phyloP scores from a whole-genome alignment of 2,329 filamentous ascomycete species.

The Xylaria sp. region DNA sequence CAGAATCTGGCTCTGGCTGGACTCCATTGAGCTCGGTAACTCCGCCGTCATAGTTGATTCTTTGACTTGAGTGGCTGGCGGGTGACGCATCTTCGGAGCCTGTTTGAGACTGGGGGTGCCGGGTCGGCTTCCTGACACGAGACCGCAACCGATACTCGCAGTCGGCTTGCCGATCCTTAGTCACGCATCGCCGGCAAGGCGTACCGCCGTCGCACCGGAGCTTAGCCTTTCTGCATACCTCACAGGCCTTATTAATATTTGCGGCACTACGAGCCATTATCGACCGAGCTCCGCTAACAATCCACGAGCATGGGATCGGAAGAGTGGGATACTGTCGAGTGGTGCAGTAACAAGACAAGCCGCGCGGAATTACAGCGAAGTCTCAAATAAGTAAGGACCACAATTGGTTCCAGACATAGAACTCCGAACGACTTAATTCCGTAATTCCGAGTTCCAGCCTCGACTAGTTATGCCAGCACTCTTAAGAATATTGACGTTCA shows the following conservation, averaged over 20 bases:
- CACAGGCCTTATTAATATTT: constrained; percentile 28
- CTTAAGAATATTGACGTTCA: background rate
- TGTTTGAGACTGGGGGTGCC: constrained; percentile 7
- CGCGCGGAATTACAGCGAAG: constrained; percentile 10
- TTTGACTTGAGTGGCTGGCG: constrained; percentile 7
- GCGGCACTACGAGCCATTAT: constrained; percentile 15
- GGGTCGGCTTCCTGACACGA: constrained; percentile 17
- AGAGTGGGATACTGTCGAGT: background rate
- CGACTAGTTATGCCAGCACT: background rate
- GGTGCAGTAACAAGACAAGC: background rate
- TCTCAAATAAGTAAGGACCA: background rate
- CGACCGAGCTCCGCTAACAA: background rate
- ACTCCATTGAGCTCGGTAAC: background rate
- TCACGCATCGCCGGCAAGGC: constrained; percentile 24
- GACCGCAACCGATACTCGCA: constrained; percentile 24
- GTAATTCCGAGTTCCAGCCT: constrained; percentile 19
- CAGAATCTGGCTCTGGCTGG: constrained; percentile 12
- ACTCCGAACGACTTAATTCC: constrained; percentile 13
- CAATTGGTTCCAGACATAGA: background rate
- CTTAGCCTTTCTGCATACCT: constrained; percentile 30
- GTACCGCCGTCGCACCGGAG: constrained; percentile 25
- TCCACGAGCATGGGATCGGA: background rate
- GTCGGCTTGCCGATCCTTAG: constrained; percentile 18
- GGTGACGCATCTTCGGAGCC: constrained; percentile 6
- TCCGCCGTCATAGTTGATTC: background rate